Evolutionary conservation across 305 asterid species (phyloP).

Genomic region (Fraxinus floribunda): DNA sequence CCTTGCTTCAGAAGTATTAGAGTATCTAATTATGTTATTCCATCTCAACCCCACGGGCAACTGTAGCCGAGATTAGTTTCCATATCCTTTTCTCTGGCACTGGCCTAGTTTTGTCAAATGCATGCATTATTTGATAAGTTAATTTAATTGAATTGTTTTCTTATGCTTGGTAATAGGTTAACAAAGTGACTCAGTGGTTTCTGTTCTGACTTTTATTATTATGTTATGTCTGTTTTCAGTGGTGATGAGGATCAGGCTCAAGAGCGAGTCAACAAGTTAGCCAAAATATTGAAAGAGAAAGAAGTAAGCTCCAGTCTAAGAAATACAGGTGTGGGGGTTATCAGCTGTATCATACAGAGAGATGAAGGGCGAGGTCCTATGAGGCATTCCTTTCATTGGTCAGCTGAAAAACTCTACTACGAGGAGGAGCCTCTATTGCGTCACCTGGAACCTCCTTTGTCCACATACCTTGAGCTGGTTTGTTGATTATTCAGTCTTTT

Average conservation of each 20-base stretch:
- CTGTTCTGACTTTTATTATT: constrained; percentile 3
- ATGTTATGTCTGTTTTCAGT: constrained; percentile 43
- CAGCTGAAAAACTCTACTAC: constrained; percentile 65
- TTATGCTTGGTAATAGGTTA: neutral
- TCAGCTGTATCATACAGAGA: constrained; percentile 94
- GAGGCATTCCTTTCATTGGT: constrained; percentile 97
- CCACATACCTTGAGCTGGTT: constrained; percentile 96
- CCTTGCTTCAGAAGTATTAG: constrained; percentile 6
- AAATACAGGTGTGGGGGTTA: constrained; percentile 80
- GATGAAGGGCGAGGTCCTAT: constrained; percentile 99
- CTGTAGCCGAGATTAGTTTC: neutral
- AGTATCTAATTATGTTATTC: constrained; percentile 4
- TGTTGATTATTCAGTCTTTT: constrained; percentile 24
- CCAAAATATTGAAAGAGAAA: constrained; percentile 82
- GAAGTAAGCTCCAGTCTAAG: constrained; percentile 78
- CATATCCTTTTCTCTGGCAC: constrained; percentile 1
- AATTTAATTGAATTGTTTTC: neutral
- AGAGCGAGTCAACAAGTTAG: constrained; percentile 87
- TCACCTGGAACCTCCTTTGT: constrained; percentile 97
- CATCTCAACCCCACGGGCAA: neutral
- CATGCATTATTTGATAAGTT: neutral
- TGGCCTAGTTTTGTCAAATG: constrained; percentile 7
- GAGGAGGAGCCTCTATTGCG: constrained; percentile 90
- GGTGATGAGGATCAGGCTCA: constrained; percentile 99
- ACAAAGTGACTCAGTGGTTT: neutral